These are phyloP conservation scores for Septoria linicola DNA, from an alignment of 2,329 filamentous ascomycete genomes.

Conservation along the genomic window DNA sequence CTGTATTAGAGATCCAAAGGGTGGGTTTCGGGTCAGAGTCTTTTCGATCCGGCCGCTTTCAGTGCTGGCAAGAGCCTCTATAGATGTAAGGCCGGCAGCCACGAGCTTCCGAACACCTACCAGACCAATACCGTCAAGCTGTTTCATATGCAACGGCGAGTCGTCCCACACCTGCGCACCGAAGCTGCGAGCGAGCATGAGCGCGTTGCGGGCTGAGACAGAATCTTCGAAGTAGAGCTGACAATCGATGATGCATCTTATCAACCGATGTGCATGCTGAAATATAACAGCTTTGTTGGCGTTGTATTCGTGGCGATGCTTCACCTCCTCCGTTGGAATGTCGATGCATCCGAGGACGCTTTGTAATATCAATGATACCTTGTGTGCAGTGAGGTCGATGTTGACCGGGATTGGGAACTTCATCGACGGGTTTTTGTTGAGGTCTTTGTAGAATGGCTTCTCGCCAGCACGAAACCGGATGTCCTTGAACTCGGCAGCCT, in stretches of 20 bases:
- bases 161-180: conserved; percentile 79
- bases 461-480: conserved; percentile 70
- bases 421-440: conserved; percentile 69
- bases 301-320: conserved; percentile 56
- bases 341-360: conserved; percentile 68
- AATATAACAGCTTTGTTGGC: conserved; percentile 66
- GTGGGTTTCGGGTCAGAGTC: conserved; percentile 73
- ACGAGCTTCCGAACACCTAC: conserved; percentile 73
- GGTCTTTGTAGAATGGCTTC: conserved; percentile 65
- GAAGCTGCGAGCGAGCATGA: conserved; percentile 77
- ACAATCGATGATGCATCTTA: conserved; percentile 76
- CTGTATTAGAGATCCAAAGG: conserved; percentile 72
- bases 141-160: conserved; percentile 74
- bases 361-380: conserved; percentile 76
- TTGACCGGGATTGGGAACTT: conserved; percentile 70
- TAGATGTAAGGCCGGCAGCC: conserved; percentile 66
- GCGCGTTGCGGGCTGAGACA: conserved; percentile 62
- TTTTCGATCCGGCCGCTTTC: conserved; percentile 74
- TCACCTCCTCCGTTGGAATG: conserved; percentile 57
- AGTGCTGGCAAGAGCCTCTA: conserved; percentile 66
- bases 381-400: conserved; percentile 66
- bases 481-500: conserved; percentile 71
- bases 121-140: conserved; percentile 75
- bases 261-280: conserved; percentile 65
- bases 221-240: conserved; percentile 65